A percentile compares a stretch with the other conserved stretches of the same genome.
These are phyloP conservation scores for Chiua virens DNA, from an alignment of 768 basidiomycete genomes.

Conservation along the genomic window DNA sequence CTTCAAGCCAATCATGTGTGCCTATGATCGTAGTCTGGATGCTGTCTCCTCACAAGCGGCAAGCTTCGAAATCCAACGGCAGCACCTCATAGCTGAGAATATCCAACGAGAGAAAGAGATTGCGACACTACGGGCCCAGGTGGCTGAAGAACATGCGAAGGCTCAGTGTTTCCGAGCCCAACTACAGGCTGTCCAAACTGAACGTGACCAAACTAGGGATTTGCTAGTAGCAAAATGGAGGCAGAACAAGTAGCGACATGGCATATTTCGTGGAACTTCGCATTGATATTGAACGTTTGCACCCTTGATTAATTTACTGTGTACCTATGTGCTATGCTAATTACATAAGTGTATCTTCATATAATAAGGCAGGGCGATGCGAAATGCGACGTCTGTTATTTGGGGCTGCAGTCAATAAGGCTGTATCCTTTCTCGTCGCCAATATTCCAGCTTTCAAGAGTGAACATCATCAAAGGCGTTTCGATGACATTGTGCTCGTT, in stretches of 20 bases:
- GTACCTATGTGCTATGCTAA: background rate
- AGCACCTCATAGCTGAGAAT: conserved; percentile 6
- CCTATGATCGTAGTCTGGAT: conserved; percentile 5
- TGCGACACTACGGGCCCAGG: conserved; percentile 1
- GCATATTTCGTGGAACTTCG: background rate
- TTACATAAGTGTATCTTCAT: background rate
- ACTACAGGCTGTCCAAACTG: conserved; percentile 1
- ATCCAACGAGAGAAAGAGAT: conserved; percentile 4
- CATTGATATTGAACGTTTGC: background rate
- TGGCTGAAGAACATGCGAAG: conserved; percentile 7
- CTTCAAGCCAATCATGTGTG: conserved; percentile 10
- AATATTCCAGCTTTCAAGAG: conserved; percentile 31
- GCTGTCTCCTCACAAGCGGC: conserved; percentile 3
- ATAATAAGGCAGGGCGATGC: too few relatives aligned
- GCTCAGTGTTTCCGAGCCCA: conserved; percentile 3
- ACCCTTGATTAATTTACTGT: background rate
- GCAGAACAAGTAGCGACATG: background rate
- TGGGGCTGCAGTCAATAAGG: conserved; percentile 20
- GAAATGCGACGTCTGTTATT: background rate
- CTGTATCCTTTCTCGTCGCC: conserved; percentile 18
- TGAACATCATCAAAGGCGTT: conserved; percentile 28
- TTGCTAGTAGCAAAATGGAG: conserved; percentile 8
- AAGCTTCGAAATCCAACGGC: conserved; percentile 11
- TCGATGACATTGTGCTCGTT: conserved; percentile 20
- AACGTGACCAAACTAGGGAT: conserved; percentile 9